Evolutionary conservation across 805 yeast species (phyloP).

Genomic region (Teunomyces pallodes): DNA sequence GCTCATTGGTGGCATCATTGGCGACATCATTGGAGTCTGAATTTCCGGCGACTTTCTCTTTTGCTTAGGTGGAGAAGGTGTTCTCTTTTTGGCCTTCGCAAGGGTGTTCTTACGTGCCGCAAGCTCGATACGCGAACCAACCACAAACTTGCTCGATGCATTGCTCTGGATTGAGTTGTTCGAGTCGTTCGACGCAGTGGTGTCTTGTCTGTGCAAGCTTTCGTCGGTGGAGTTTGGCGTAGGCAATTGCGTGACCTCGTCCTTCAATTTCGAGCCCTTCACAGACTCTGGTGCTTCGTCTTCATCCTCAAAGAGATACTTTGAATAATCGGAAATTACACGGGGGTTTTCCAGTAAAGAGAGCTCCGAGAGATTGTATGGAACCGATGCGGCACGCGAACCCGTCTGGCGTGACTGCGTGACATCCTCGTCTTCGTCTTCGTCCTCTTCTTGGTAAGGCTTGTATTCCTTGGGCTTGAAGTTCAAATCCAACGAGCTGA

Average conservation of each 20-base stretch:
- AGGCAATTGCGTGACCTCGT: constrained; percentile 11
- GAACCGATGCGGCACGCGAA: constrained; percentile 9
- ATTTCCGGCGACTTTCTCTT: constrained; percentile 3
- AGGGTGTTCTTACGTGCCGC: neutral
- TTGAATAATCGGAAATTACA: constrained; percentile 27
- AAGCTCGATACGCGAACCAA: neutral
- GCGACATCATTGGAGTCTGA: constrained; percentile 2
- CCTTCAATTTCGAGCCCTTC: constrained; percentile 2
- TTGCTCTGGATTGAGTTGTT: constrained; percentile 33
- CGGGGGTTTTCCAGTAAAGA: constrained; percentile 14
- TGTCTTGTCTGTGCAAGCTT: constrained; percentile 9
- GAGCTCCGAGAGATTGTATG: constrained; percentile 14
- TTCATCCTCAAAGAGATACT: constrained; percentile 17
- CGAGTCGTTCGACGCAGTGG: constrained; percentile 14
- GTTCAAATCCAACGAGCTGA: constrained; percentile 20
- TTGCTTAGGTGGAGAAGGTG: neutral
- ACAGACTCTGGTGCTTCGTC: neutral
- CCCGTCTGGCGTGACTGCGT: neutral
- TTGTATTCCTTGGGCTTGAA: constrained; percentile 12
- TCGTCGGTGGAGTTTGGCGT: constrained; percentile 13
- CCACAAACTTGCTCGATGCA: constrained; percentile 22
- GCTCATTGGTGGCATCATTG: constrained; percentile 6
- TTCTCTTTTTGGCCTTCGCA: constrained; percentile 1
- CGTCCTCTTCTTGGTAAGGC: constrained; percentile 7
- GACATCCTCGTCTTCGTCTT: constrained; percentile 2